Conservation (phyloP, 306 rosid species). For the Argentina anserina region DNA sequence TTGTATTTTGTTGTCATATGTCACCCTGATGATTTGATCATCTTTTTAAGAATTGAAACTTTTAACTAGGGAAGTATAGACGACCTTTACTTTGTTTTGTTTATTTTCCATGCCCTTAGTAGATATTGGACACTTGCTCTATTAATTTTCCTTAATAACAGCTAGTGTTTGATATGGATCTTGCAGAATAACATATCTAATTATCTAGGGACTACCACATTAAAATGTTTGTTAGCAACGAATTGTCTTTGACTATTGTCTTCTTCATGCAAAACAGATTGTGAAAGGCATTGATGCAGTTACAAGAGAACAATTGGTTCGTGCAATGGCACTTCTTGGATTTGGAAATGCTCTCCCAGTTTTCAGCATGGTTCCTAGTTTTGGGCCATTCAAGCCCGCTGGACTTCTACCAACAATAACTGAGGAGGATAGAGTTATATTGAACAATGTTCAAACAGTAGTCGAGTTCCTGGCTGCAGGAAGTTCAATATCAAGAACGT, state of each 20-base stretch:
- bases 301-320: constrained; percentile 89
- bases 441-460: constrained; percentile 85
- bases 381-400: constrained; percentile 72
- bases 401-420: constrained; percentile 80
- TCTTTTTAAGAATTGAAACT: not conserved
- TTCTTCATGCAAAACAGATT: constrained; percentile 50
- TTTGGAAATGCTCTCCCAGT: constrained; percentile 68
- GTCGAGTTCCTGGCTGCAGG: constrained; percentile 84
- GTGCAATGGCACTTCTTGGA: constrained; percentile 64
- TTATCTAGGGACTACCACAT: not conserved
- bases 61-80: not conserved
- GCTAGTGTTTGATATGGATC: not conserved
- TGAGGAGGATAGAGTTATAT: constrained; percentile 82
- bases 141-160: not conserved
- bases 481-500: constrained; percentile 56
- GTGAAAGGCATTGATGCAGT: constrained; percentile 96
- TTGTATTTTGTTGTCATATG: not conserved
- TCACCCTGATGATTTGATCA: not conserved
- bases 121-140: not conserved
- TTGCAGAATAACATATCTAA: not conserved
- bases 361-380: constrained; percentile 80
- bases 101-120: not conserved
- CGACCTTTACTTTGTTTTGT: not conserved
- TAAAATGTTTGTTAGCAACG: not conserved
- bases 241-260: constrained; percentile 4